phyloP scores from a whole-genome alignment of 345 rosid species.

The Syzygium aromaticum region DNA sequence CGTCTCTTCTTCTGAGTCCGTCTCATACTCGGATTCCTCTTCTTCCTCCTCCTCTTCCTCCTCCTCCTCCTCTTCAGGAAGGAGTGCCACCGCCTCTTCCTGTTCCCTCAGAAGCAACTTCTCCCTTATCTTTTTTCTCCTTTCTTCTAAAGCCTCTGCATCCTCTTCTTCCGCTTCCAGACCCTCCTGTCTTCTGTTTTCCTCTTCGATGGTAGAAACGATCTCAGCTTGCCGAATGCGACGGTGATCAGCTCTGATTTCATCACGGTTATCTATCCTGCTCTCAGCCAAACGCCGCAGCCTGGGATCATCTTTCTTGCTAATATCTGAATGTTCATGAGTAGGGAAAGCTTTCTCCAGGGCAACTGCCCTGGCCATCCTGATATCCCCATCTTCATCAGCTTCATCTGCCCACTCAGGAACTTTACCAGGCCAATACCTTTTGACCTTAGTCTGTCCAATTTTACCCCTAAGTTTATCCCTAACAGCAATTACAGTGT shows the following conservation, averaged over 20 bases:
- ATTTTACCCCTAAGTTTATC: not conserved
- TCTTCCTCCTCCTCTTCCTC: slow-evolving; percentile 4
- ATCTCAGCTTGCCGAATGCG: slow-evolving; percentile 4
- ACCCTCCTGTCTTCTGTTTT: slow-evolving; percentile 1
- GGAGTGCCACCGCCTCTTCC: not conserved
- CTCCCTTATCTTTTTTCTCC: slow-evolving; percentile 1
- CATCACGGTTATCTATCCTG: not conserved
- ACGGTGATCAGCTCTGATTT: slow-evolving; percentile 2
- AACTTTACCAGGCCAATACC: not conserved
- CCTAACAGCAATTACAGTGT: not conserved
- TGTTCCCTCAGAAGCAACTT: slow-evolving; percentile 4
- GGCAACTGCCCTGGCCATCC: slow-evolving; percentile 1
- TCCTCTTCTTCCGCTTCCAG: slow-evolving; percentile 3
- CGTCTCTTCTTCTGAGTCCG: slow-evolving; percentile 1
- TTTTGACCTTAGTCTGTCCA: not conserved
- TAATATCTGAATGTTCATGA: not conserved
- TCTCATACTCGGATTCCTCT: slow-evolving; percentile 6
- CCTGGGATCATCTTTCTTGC: slow-evolving; percentile 3
- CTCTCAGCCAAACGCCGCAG: not conserved
- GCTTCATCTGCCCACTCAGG: slow-evolving; percentile 3
- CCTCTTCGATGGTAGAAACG: not conserved
- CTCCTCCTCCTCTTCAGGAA: not conserved
- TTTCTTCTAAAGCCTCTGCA: not conserved
- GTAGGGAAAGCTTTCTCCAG: slow-evolving; percentile 1
- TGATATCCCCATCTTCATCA: not conserved